These are phyloP conservation scores for Litchi chinensis DNA, from an alignment of 345 rosid species.

Conservation along the genomic window DNA sequence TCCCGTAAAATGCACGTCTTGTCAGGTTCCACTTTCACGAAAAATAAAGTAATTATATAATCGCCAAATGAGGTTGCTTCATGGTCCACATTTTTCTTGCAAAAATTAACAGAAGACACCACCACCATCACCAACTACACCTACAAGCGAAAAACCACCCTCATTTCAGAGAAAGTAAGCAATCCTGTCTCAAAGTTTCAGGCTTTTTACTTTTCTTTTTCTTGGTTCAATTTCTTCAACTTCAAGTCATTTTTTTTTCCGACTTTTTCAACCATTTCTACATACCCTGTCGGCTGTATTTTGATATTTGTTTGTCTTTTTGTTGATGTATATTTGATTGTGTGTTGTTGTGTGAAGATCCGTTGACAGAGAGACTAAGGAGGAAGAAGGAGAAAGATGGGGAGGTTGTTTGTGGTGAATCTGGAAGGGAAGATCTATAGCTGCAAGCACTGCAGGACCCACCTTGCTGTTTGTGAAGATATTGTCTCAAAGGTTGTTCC, in stretches of 20 bases:
- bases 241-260: conserved; percentile 7
- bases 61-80: conserved; percentile 21
- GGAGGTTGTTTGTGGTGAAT: conserved; percentile 81
- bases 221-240: not conserved
- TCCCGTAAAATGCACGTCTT: conserved; percentile 33
- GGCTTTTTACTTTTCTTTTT: not conserved
- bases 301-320: not conserved
- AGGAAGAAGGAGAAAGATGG: conserved; percentile 49
- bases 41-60: conserved; percentile 15
- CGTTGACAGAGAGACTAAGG: not conserved
- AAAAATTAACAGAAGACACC: not conserved
- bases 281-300: not conserved
- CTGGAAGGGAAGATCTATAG: conserved; percentile 93
- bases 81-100: conserved; percentile 28
- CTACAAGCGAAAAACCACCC: not conserved
- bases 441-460: conserved; percentile 94
- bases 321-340: not conserved
- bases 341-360: conserved; percentile 25
- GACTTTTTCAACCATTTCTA: not conserved
- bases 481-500: conserved; percentile 75
- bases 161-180: not conserved
- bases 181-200: not conserved
- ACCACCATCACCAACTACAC: not conserved
- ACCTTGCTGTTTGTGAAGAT: conserved; percentile 76
- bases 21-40: conserved; percentile 21